Conservation (phyloP, 495 filamentous ascomycete species). For the Penicillium soppii region DNA sequence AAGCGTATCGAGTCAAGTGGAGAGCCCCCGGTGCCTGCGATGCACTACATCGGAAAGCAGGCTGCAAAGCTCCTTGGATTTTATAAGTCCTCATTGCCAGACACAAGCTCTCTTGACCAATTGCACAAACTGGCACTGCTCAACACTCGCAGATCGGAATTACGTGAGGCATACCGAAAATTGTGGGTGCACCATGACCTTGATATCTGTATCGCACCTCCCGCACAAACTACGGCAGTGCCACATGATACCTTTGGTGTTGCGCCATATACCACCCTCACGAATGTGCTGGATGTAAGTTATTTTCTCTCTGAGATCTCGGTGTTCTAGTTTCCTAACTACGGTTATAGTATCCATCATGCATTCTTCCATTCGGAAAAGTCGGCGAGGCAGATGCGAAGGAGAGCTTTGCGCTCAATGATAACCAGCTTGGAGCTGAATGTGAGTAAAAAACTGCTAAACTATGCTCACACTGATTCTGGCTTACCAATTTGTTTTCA, state of each 20-base stretch:
- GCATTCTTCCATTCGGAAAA: conserved; percentile 28
- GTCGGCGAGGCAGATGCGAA: conserved; percentile 12
- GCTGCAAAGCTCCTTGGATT: background rate
- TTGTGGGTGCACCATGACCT: conserved; percentile 33
- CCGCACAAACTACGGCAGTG: conserved; percentile 42
- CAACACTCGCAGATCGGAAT: conserved; percentile 14
- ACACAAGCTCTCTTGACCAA: conserved; percentile 11
- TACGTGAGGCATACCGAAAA: conserved; percentile 28
- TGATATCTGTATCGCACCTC: conserved; percentile 41
- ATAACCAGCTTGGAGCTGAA: conserved; percentile 13
- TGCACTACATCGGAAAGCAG: conserved; percentile 9
- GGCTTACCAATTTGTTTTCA: background rate
- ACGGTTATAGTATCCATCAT: conserved; percentile 28
- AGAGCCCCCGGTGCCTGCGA: conserved; percentile 19
- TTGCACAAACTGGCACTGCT: conserved; percentile 19
- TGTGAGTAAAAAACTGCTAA: too few relatives aligned
- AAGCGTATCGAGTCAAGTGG: conserved; percentile 13
- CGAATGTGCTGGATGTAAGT: conserved; percentile 48
- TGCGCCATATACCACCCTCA: conserved; percentile 39
- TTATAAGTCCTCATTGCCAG: conserved; percentile 3
- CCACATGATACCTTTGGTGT: conserved; percentile 46
- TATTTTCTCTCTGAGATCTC: background rate
- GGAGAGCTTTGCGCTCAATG: conserved; percentile 10
- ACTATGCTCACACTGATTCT: too few relatives aligned
- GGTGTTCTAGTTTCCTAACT: background rate